Base-by-base conservation (phyloP, 1,284 basidiomycete genomes). In the Thelephora terrestris region DNA sequence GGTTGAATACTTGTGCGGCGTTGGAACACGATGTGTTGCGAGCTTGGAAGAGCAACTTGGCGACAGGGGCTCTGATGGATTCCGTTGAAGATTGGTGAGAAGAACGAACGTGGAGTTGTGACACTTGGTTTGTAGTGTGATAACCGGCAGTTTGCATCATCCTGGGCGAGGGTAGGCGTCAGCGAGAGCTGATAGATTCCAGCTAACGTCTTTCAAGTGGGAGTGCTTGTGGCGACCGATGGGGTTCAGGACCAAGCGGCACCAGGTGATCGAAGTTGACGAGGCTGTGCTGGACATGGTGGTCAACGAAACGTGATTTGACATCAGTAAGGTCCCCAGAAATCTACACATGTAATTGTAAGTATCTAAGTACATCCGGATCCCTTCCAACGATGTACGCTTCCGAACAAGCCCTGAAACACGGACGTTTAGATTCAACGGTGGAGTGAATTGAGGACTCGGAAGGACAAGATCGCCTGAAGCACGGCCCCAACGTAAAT, bases 11-110 rank as follows among this genome's bases (percentile, higher is more conserved):
- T 57, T 81, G 76, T 40, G 81, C 80, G 10, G 80, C 82, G 16
- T 80, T 78, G 51, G 79, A 83, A 65, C 84, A 87, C 35, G 85
- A 82, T 51, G 82, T 66, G 50, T 75, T 69, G 62, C 76, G 76
- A 12, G 80, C 81, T 58, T 71, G 71, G 27, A 74, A 67, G 52
- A 87, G 71, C 32, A 87, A 70, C 59, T 83, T 79, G 55, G 67
- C 68, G 50, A 86, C 75, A 43, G 76, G 75, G 39, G 73, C 65
- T 52, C 70, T 67, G 45, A 71, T 61, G 48, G 67, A 61, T 54
- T 70, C 66, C 52, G 45, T 57, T 24, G 55, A 57, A 50, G 55
- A 56, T 50, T 59, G 64, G 54, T 60, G 48, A 46, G 61, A 55
- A 46, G 59, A 53, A 32, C 5, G 29, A 46, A 24, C 48, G n/a